Conservation (phyloP, 805 yeast species). For the Debaryomyces tyrocola region DNA sequence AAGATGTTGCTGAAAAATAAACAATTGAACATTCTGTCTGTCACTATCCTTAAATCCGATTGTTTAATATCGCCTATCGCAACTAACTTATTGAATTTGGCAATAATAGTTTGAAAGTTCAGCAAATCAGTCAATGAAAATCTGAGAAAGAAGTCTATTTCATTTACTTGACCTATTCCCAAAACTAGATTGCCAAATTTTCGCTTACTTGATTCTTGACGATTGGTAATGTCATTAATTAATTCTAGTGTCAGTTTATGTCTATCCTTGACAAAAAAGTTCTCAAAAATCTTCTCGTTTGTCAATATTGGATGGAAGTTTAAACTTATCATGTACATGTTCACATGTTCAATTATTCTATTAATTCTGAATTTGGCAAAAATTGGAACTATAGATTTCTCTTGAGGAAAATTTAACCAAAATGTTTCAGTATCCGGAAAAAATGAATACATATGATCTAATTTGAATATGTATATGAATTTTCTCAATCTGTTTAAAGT, state of each 20-base stretch:
- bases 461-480: constrained; percentile 21
- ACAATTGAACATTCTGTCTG: constrained; percentile 13
- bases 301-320: constrained; percentile 16
- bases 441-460: constrained; percentile 17
- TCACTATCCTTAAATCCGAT: constrained; percentile 26
- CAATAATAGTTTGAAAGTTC: constrained; percentile 24
- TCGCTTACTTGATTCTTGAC: constrained; percentile 18
- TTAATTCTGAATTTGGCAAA: constrained; percentile 49
- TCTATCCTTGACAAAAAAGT: constrained; percentile 10
- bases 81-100: constrained; percentile 36
- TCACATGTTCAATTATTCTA: constrained; percentile 47
- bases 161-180: constrained; percentile 26
- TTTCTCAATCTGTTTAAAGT: constrained; percentile 20
- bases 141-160: constrained; percentile 47
- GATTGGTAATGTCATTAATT: constrained; percentile 21
- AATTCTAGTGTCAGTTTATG: constrained; percentile 32
- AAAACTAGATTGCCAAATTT: constrained; percentile 25
- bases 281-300: constrained; percentile 3
- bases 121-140: constrained; percentile 46
- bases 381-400: constrained; percentile 23
- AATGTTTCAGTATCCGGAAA: constrained; percentile 19
- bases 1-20: not conserved
- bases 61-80: constrained; percentile 33
- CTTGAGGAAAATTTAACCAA: constrained; percentile 28
- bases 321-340: constrained; percentile 47